These are phyloP conservation scores for Trametes villosa DNA, from an alignment of 768 basidiomycete genomes.

Conservation along the genomic window DNA sequence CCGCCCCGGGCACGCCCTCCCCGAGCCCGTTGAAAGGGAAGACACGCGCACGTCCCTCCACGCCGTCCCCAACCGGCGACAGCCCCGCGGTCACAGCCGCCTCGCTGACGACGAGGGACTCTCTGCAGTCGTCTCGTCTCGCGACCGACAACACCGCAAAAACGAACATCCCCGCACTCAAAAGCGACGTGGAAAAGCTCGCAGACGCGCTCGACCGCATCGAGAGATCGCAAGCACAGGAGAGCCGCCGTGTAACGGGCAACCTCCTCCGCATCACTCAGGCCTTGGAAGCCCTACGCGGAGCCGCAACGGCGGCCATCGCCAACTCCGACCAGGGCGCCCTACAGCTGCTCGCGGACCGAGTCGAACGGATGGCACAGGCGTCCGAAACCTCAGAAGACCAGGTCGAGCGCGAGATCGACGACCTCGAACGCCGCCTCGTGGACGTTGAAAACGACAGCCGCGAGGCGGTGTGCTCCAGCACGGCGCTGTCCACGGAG, in stretches of 20 bases:
- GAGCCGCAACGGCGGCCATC: not conserved
- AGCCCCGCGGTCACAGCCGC: no score
- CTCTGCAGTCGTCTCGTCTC: not conserved
- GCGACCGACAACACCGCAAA: not conserved
- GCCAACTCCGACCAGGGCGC: not conserved
- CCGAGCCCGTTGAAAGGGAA: no score
- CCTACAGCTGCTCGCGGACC: not conserved
- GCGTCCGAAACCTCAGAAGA: not conserved
- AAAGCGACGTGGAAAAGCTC: conserved; percentile 49
- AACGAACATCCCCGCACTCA: not conserved
- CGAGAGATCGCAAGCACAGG: conserved; percentile 28
- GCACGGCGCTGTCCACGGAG: not conserved
- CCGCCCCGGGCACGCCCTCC: no score
- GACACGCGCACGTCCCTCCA: no score
- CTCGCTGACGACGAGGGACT: no score
- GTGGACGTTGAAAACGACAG: no score
- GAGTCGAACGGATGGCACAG: not conserved
- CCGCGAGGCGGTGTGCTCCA: not conserved
- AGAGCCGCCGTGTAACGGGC: not conserved
- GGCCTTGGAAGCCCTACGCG: not conserved
- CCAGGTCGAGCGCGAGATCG: not conserved
- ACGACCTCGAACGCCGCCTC: not conserved
- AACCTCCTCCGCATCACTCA: not conserved
- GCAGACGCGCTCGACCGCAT: conserved; percentile 51
- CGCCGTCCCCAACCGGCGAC: no score